phyloP scores from a whole-genome alignment of 805 yeast species.

The Ogataea dorogensis region DNA sequence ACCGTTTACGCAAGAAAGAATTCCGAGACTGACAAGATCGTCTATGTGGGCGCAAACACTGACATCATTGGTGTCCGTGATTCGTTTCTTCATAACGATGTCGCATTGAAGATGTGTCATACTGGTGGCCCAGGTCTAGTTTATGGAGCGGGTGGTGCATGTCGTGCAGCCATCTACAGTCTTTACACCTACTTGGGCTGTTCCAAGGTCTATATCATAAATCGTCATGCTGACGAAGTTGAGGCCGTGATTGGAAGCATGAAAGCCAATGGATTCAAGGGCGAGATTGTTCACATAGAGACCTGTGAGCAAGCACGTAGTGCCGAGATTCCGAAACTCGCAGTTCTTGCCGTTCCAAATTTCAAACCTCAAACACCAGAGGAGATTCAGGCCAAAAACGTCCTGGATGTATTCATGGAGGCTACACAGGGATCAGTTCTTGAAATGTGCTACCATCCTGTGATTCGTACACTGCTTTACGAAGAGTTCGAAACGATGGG shows the following conservation, averaged over 20 bases:
- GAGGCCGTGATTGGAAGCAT: slow-evolving; percentile 5
- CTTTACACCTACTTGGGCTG: slow-evolving; percentile 10
- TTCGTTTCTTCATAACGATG: slow-evolving; percentile 8
- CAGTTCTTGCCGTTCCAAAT: slow-evolving; percentile 13
- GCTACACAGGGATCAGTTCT: slow-evolving; percentile 7
- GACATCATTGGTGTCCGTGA: slow-evolving; percentile 13
- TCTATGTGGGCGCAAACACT: slow-evolving; percentile 11
- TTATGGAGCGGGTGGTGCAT: slow-evolving; percentile 16
- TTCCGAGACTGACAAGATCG: slow-evolving; percentile 3
- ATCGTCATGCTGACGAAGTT: slow-evolving; percentile 8
- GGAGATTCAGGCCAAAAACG: slow-evolving; percentile 11
- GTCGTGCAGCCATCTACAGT: slow-evolving; percentile 13
- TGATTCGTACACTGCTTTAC: slow-evolving; percentile 8
- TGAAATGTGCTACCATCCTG: slow-evolving; percentile 17
- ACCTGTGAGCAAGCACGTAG: slow-evolving; percentile 9
- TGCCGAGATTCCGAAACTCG: slow-evolving; percentile 6
- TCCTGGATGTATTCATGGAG: slow-evolving; percentile 8
- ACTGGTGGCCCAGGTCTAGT: slow-evolving; percentile 10
- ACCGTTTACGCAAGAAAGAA: slow-evolving; percentile 9
- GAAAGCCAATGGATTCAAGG: slow-evolving; percentile 11
- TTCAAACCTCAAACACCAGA: slow-evolving; percentile 7
- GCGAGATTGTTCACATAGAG: slow-evolving; percentile 9
- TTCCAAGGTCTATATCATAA: slow-evolving; percentile 9
- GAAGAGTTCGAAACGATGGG: slow-evolving; percentile 10
- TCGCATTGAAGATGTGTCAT: slow-evolving; percentile 1